Conservation (phyloP, 208 protist species). For the Trypanosoma boissoni region DNA sequence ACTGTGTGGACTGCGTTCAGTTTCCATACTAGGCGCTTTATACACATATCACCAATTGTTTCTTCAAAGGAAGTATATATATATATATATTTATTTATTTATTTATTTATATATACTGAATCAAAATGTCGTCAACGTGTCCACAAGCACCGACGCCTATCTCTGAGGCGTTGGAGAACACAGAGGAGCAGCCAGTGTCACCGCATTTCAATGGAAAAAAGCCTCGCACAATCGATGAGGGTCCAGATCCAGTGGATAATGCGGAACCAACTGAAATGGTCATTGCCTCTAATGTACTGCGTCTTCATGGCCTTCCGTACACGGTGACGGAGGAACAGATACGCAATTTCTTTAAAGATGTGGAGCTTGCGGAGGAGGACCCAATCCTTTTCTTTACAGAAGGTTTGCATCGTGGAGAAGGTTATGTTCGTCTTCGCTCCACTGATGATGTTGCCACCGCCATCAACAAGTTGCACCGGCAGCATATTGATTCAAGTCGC, state of each 20-base stretch:
- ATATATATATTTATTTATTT: no score
- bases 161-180: no score
- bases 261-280: neutral
- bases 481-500: constrained; percentile 36
- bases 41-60: no score
- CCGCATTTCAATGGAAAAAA: no score
- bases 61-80: no score
- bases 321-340: constrained; percentile 31
- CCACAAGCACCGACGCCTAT: no score
- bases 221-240: no score
- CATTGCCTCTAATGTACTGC: constrained; percentile 20
- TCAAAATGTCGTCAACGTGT: no score
- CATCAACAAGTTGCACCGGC: constrained; percentile 31
- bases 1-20: no score
- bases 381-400: constrained; percentile 36
- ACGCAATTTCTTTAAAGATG: constrained; percentile 36
- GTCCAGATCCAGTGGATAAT: neutral
- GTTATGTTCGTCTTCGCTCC: constrained; percentile 33
- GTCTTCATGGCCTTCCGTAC: constrained; percentile 43
- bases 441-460: constrained; percentile 30
- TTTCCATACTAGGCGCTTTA: no score
- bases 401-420: constrained; percentile 36
- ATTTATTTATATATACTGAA: no score
- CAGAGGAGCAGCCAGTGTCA: no score
- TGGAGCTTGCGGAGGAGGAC: constrained; percentile 24